Evolutionary conservation across 2,329 filamentous ascomycete genomes (phyloP), one percentile per base, ranked within the genome.

Genomic region (Clonostachys byssicola): DNA sequence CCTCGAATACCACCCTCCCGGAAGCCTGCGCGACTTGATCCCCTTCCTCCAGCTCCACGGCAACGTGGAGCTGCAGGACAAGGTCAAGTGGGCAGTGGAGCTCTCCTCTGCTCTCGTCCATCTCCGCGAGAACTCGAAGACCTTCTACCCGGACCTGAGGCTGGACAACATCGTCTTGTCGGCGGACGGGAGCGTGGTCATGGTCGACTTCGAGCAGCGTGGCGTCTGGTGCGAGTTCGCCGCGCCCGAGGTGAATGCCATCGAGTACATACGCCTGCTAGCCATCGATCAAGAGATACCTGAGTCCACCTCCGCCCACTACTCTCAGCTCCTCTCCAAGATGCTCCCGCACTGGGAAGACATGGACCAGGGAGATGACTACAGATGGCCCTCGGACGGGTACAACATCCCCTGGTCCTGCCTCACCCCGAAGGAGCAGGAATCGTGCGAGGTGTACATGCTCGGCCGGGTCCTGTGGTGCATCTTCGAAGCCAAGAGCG

Each of bases 191-290:
- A 69, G 81, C 46, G 61, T 73, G 10, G 57, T 83, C 55, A 75
- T 84, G 71, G 71, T 83, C 5, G 80, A 84, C 51, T 81, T 84
- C 55, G 80, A 84, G 60, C 80, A 83, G 59, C 72, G 80, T 34
- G 80, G 80, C 8, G 78, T 82, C 3, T 83, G 80, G 80, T 80
- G 75, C 60, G 77, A 81, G 57, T 83, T 83, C 58, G 75, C 74
- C 2, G 70, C 80, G 1, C 80, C 80, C 0, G 80, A 84, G 56
- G 73, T 83, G 51, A 81, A 81, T 55, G 73, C 74, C 30, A 64
- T 83, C 43, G 79, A 83, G 53, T 81, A 80, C 52, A 56, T 81
- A 14, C 74, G 75, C n/a, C 61, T 80, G 14, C 58, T 83, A 36
- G 77, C 77, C 33, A 65, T 66, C 34, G 73, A 77, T 46, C 71